Percentiles rank a stretch among this genome's conserved stretches.
Evolutionary conservation across 2,329 filamentous ascomycete genomes (phyloP).

Genomic region (Stromatinia cepivora): DNA sequence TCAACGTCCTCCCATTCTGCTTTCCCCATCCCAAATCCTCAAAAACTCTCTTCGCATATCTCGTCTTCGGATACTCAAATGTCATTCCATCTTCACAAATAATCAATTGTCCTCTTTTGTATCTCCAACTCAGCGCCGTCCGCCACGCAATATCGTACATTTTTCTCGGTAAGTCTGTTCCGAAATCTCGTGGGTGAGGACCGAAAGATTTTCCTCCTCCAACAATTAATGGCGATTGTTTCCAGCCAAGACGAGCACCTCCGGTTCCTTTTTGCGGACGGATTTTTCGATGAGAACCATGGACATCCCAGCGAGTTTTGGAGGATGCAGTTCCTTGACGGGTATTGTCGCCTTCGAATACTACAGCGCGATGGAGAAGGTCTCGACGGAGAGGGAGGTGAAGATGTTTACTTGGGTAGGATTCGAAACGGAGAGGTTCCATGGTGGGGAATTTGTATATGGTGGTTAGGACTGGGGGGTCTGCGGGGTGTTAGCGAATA

Average conservation of each 20-base stretch:
- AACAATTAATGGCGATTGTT: constrained; percentile 75
- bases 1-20: constrained; percentile 65
- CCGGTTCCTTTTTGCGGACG: constrained; percentile 86
- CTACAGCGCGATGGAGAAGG: constrained; percentile 85
- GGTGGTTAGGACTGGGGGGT: constrained; percentile 72
- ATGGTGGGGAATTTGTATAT: constrained; percentile 88
- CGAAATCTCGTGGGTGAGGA: constrained; percentile 90
- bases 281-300: constrained; percentile 80
- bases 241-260: constrained; percentile 73
- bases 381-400: constrained; percentile 85
- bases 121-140: constrained; percentile 89
- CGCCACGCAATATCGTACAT: constrained; percentile 95
- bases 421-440: constrained; percentile 75
- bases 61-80: constrained; percentile 52
- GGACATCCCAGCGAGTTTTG: constrained; percentile 81
- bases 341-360: constrained; percentile 88
- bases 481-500: constrained; percentile 40
- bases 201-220: constrained; percentile 89
- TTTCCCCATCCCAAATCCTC: constrained; percentile 66
- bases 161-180: constrained; percentile 78
- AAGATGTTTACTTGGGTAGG: constrained; percentile 81
- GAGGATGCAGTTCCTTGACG: constrained; percentile 82
- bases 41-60: constrained; percentile 68
- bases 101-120: constrained; percentile 80
- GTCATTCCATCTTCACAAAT: constrained; percentile 79